Base-by-base conservation (phyloP, 179 eudicot genomes). In the Pouteria campechiana region DNA sequence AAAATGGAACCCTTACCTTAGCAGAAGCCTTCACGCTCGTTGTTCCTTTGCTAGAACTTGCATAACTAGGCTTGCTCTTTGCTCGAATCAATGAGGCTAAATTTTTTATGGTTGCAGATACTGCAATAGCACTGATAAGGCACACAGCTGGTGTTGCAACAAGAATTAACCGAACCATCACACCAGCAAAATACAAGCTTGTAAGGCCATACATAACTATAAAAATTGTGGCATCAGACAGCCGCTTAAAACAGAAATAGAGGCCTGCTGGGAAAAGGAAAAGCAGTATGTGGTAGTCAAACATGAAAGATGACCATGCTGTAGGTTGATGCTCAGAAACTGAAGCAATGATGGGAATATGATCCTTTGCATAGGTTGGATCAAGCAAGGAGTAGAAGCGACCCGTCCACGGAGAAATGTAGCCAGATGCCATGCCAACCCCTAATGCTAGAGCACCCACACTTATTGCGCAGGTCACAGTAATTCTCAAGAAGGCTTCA, bases 111-210 rank as follows among this genome's bases (percentile, higher is more conserved):
- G 98, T 90, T 25, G 98, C 84, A 46, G 98, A 90, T 48, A 86
- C 95, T 39, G 98, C 98, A 64, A 90, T 75, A 43, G 90, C 93
- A 74, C 98, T 90, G 40, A 86, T 74, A 55, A 90, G 94, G 69
- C 98, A 90, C 16, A 90, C 76, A n/a, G 98, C 98, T 51, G 98
- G 98, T n/a, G 98, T 82, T 17, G 98, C 98, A 36, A 90, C 98
- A 41, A 89, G 72, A 64, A 89, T 89, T 52, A 89, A 69, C 53
- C 97, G 93, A 72, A 89, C 97, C 97, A 89, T 89, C 55, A 89
- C 97, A 49, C 97, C 95, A 54, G 97, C 95, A 65, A 89, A 89
- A 55, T 89, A 89, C 93, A 89, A 85, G 70, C 97, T 89, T 6
- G 93, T 89, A 55, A 89, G 79, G 54, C 97, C 97, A 61, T 89